Evolutionary conservation across 2,329 filamentous ascomycete genomes (phyloP).

Genomic region (Diplocarpon rosae): DNA sequence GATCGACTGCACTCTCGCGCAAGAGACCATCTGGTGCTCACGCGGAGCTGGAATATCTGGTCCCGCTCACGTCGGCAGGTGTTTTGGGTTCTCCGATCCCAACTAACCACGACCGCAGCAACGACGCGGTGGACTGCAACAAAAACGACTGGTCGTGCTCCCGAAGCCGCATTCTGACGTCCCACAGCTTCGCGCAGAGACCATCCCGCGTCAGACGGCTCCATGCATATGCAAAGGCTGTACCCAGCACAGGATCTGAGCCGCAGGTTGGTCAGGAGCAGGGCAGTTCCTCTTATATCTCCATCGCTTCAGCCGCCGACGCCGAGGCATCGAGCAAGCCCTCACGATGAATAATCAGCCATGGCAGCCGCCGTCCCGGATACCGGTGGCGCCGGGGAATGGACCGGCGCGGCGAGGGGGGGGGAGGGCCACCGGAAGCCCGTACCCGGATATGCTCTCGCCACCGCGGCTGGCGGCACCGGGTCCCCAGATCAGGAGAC

Average conservation of each 20-base stretch:
- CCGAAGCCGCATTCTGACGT: too few relatives aligned
- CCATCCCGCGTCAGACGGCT: conserved; percentile 13
- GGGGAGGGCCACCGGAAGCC: conserved; percentile 38
- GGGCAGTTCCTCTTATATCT: conserved; percentile 10
- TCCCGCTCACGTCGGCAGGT: too few relatives aligned
- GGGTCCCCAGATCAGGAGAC: conserved; percentile 13
- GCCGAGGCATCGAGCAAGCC: background rate
- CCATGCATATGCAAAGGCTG: conserved; percentile 25
- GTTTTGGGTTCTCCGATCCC: too few relatives aligned
- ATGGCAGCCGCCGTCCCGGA: conserved; percentile 16
- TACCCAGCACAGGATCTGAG: conserved; percentile 15
- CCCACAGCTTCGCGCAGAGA: too few relatives aligned
- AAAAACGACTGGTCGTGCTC: too few relatives aligned
- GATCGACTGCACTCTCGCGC: too few relatives aligned
- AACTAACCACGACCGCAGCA: too few relatives aligned
- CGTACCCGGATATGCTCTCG: conserved; percentile 23
- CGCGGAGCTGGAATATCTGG: too few relatives aligned
- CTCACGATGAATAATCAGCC: conserved; percentile 21
- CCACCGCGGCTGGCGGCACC: conserved; percentile 11
- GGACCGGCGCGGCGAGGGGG: conserved; percentile 45
- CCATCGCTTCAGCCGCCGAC: conserved; percentile 5
- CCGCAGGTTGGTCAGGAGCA: conserved; percentile 14
- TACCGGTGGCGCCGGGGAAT: conserved; percentile 9
- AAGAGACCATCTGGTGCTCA: too few relatives aligned
- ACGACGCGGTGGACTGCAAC: too few relatives aligned